Base-by-base conservation (phyloP, 169 alveolate species). In the Ichthyophthirius multifiliis region DNA sequence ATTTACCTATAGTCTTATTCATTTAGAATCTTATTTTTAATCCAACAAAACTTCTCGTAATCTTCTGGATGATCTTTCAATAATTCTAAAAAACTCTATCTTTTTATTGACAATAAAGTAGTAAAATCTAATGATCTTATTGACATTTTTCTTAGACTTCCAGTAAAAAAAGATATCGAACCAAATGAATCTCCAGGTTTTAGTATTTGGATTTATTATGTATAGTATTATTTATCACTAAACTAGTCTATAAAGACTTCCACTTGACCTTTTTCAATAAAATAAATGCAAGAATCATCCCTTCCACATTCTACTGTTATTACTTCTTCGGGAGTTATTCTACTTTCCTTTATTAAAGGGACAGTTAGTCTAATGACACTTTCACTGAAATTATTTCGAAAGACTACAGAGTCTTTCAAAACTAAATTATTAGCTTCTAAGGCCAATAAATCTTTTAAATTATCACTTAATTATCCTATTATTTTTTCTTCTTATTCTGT, bases 191-290 rank as follows among this genome's bases (percentile, higher is more conserved):
- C 76, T 0, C 82, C 84, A 37, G 34, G 20, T 37, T 30, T 74
- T 43, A 65, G 39, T 43, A 64, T 78, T 31, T 32, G 55, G 55
- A 78, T 78, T 65, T 63, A 30, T 64, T 64, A 39, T 46, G 47
- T 45, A 16, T 30, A 45, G 39, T 15, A 31, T 67, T 45, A 44
- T 74, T n/a, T 41, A 27, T 23, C 46, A n/a, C n/a, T 39, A 4
- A 39, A 74, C 37, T 78, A 41, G n/a, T 65, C 30, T 16, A 78
- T 31, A 34, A 64, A 78, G 0, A 78, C 73, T 37, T 78, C 74
- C 10, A 78, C 73, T 16, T 78, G 55, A 16, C 84, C 84, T 55
- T 41, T 63, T 43, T 78, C 84, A 37, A 78, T 67, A 31, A 78
- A 78, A 44, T 75, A 78, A 0, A 78, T 67, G 65, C 44, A 63